These are phyloP conservation scores for Cornus kousa DNA, from an alignment of 148 eudicot genomes.

Conservation along the genomic window DNA sequence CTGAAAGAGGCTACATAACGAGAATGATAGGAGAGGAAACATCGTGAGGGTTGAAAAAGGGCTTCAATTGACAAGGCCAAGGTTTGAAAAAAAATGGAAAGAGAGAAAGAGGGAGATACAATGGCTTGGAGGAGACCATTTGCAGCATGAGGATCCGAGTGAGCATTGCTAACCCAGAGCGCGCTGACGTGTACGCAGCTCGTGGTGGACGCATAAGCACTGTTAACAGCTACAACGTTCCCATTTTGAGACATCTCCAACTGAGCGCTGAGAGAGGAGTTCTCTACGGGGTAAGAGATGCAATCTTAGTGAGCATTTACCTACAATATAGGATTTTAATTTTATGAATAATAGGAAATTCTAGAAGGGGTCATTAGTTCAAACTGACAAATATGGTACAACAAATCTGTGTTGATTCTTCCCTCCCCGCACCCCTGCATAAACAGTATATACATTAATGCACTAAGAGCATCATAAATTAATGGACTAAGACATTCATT, in stretches of 20 bases:
- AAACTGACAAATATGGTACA: neutral
- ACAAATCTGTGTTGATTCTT: too few relatives aligned
- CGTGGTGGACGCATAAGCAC: conserved; percentile 13
- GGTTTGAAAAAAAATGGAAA: neutral
- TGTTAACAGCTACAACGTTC: conserved; percentile 23
- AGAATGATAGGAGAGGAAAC: conserved; percentile 18
- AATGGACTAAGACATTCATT: neutral
- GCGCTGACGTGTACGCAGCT: conserved; percentile 25
- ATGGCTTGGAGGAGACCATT: conserved; percentile 31
- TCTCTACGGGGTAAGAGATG: conserved; percentile 24
- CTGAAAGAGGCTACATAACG: neutral
- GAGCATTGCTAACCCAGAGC: conserved; percentile 17
- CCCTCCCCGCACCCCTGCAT: too few relatives aligned
- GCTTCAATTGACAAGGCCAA: conserved; percentile 10
- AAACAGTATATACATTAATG: too few relatives aligned
- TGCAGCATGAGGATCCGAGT: conserved; percentile 23
- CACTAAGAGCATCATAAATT: neutral
- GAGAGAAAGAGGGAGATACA: neutral
- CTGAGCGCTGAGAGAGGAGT: conserved; percentile 29
- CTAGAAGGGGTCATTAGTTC: neutral
- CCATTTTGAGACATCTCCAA: conserved; percentile 21
- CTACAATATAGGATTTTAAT: neutral
- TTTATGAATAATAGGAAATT: too few relatives aligned
- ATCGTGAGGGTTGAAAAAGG: conserved; percentile 21
- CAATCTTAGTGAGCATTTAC: neutral